Conservation (phyloP, 1,139 yeast genomes). For the Debaryomyces robertsiae region DNA sequence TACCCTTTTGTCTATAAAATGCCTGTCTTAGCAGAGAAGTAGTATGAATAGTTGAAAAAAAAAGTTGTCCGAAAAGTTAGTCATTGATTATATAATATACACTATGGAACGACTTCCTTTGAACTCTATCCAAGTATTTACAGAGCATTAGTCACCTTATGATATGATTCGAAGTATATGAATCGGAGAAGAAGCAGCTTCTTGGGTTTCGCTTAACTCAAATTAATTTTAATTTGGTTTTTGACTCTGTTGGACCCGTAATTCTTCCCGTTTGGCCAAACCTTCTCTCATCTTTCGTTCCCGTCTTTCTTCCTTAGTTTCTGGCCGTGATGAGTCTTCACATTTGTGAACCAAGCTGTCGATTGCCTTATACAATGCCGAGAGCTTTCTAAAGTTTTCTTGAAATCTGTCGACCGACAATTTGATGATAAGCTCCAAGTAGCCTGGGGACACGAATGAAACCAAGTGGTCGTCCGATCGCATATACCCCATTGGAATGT, state of each 20-base stretch:
- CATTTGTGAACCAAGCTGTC: constrained; percentile 24
- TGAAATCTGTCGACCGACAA: constrained; percentile 59
- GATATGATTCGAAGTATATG: neutral
- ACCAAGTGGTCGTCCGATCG: constrained; percentile 29
- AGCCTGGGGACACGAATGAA: constrained; percentile 51
- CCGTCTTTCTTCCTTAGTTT: constrained; percentile 57
- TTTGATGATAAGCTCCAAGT: constrained; percentile 50
- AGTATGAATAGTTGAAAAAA: constrained; percentile 3
- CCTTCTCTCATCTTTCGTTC: constrained; percentile 65
- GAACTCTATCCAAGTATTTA: constrained; percentile 1
- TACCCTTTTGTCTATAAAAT: neutral
- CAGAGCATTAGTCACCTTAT: neutral
- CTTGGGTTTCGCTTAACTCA: neutral
- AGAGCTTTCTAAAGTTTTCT: constrained; percentile 62
- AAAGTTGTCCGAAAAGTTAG: constrained; percentile 1
- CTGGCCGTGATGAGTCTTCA: constrained; percentile 18
- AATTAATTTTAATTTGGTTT: constrained; percentile 17
- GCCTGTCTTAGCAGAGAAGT: neutral
- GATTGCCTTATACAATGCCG: constrained; percentile 48
- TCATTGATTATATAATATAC: constrained; percentile 6
- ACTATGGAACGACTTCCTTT: neutral
- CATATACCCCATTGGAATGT: constrained; percentile 69
- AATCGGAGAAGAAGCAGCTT: neutral
- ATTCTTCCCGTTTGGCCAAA: constrained; percentile 47
- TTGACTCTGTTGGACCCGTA: constrained; percentile 26